Evolutionary conservation across 2,329 filamentous ascomycete species (phyloP), one percentile per base, ranked within the genome.

Genomic region (Rhynchosporium agropyri): DNA sequence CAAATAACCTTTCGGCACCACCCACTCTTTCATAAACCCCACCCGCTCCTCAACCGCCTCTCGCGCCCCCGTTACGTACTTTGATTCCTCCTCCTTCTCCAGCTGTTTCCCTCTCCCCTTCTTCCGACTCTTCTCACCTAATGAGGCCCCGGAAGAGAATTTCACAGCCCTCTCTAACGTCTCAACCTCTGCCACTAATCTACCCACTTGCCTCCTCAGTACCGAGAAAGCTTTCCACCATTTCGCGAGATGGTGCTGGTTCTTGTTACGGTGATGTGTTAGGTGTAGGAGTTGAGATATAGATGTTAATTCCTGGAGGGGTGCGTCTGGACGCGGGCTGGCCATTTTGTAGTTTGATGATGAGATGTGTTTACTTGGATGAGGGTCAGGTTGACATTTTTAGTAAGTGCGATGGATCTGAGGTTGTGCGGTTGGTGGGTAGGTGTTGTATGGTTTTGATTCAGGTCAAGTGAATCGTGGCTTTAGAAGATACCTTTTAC

Each of bases 261-360:
- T 98, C 73, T 88, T 89, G 79, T 97, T 95, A 71, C 92, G 91
- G 74, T 91, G 87, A 76, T 88, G 85, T 71, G 96, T 84, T 68
- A 90, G 83, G 71, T 89, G 81, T 50, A 97, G 84, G 53, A 93
- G 77, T 56, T 83, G 74, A 33, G 79, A 69, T 33, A 81, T 72
- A 2, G 79, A 74, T 2, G 70, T 62, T 49, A 85, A 76, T 29
- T 56, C 60, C 43, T 54, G 2, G 36, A 51, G 29, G 20, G 50
- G 15, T 55, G 15, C 33, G 54, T 40, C 33, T 36, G 9, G 33
- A 36, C 5, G 33, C 33, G 33, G 33, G 9, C 33, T 36, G 9
- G 33, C 33, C 33, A 36, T 36, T 10, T 36, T 36, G 33, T 6
- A 10, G 33, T 5, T 36, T 5, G 33, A 10, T 36, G 33, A 36